Conservation (phyloP, 192 early-diverging fungal species). For the Gaertneriomyces semiglobifer region DNA sequence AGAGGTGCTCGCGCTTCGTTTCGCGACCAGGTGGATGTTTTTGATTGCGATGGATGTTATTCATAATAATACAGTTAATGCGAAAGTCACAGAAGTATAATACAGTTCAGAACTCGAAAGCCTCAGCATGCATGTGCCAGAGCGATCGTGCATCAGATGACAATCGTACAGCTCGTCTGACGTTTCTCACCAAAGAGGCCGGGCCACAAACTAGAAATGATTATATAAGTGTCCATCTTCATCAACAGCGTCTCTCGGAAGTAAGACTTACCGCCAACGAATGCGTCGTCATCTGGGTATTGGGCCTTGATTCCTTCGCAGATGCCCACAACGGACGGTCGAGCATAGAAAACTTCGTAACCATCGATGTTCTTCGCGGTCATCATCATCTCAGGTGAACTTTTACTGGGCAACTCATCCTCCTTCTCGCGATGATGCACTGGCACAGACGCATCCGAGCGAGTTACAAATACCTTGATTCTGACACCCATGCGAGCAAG, state of each 20-base stretch:
- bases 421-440: neutral
- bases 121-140: constrained; percentile 20
- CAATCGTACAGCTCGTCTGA: constrained; percentile 3
- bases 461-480: constrained; percentile 11
- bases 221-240: neutral
- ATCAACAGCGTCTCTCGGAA: neutral
- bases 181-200: neutral
- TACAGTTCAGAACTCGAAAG: neutral
- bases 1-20: no score
- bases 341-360: constrained; percentile 2
- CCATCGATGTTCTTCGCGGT: neutral
- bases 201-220: constrained; percentile 16
- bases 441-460: neutral
- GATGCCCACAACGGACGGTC: neutral
- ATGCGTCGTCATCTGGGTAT: constrained; percentile 7
- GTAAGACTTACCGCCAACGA: constrained; percentile 9
- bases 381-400: neutral
- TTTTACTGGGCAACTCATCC: no score
- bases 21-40: no score
- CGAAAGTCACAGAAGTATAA: no score
- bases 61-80: no score
- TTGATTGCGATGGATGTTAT: no score
- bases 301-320: constrained; percentile 12
- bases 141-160: constrained; percentile 14
- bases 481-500: neutral